Conservation (phyloP, 2,329 filamentous ascomycete genomes). For the Penicillium sp. region DNA sequence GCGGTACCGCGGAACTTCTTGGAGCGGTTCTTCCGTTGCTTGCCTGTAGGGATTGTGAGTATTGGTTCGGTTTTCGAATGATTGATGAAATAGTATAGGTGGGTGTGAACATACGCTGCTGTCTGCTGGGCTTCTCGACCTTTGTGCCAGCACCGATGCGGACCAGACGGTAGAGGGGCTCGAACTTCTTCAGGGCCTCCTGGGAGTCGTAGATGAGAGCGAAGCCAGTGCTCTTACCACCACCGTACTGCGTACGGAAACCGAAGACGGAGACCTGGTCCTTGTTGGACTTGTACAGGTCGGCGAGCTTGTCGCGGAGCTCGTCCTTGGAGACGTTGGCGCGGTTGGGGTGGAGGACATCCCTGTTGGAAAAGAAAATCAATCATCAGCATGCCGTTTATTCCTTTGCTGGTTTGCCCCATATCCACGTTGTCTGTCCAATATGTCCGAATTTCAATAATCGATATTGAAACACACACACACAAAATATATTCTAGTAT, state of each 20-base stretch:
- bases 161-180: slow-evolving; percentile 94
- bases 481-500: no score
- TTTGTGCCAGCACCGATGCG: slow-evolving; percentile 85
- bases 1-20: slow-evolving; percentile 97
- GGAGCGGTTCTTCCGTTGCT: slow-evolving; percentile 99
- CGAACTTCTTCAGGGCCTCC: slow-evolving; percentile 99
- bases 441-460: no score
- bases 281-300: slow-evolving; percentile 97
- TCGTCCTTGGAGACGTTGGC: slow-evolving; percentile 99
- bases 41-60: slow-evolving; percentile 65
- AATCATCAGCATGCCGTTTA: no score
- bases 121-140: slow-evolving; percentile 94
- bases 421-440: no score
- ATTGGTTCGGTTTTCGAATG: no score
- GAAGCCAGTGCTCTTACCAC: slow-evolving; percentile 98
- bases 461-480: no score
- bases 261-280: slow-evolving; percentile 97
- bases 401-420: no score
- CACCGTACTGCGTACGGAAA: slow-evolving; percentile 97
- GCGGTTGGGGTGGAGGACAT: slow-evolving; percentile 97
- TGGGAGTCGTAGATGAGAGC: slow-evolving; percentile 96
- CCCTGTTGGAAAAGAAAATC: no score
- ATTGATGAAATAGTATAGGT: no score
- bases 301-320: slow-evolving; percentile 85
- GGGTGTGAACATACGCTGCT: slow-evolving; percentile 84